Base-by-base conservation (phyloP, 768 basidiomycete species). In the Lentinula guzmanii region DNA sequence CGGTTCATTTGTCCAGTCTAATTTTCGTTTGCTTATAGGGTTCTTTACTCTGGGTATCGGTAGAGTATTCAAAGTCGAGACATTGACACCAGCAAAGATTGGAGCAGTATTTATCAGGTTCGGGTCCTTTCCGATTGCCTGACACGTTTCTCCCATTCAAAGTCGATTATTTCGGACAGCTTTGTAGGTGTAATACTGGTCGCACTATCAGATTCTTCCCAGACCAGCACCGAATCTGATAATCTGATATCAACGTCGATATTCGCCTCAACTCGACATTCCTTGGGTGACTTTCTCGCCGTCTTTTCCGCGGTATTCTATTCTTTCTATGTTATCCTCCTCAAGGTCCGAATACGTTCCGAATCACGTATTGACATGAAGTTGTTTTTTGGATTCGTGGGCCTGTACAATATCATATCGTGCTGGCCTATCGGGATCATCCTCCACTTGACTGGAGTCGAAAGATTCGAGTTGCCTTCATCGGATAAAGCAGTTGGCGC, bases 31-130 rank as follows among this genome's bases (percentile, higher is more conserved):
- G 39, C 46, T 34, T 35, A 11, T 64, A 95, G 96, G 96, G 0
- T 93, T 99, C 74, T 98, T 98, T 70, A 98, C 95, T 0, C 76
- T 98, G 52, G 89, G 78, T 0, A 77, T 98, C 53, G 96, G 97
- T 3, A 81, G 89, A 21, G 63, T 95, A 24, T 91, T 93, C 62
- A 81, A 81, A 7, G 90, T 98, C 3, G 97, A 98, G 72, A 78
- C 74, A 3, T 72, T 98, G 54, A 89, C 89, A 0, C 45, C 84
- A 2, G 75, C 83, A 6, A 98, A 97, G 73, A 74, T 92, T 41
- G 74, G 78, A 8, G 91, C 94, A 24, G 95, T 98, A 1, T 65
- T 86, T 9, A 82, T 84, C 6, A 94, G 93, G 95, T 94, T 66
- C 51, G 78, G 68, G 3, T 11, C n/a, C 10, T 43, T 15, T 28